Evolutionary conservation across 2,329 filamentous ascomycete species (phyloP), one percentile per base, ranked within the genome.

Genomic region (Venturia carpophila): DNA sequence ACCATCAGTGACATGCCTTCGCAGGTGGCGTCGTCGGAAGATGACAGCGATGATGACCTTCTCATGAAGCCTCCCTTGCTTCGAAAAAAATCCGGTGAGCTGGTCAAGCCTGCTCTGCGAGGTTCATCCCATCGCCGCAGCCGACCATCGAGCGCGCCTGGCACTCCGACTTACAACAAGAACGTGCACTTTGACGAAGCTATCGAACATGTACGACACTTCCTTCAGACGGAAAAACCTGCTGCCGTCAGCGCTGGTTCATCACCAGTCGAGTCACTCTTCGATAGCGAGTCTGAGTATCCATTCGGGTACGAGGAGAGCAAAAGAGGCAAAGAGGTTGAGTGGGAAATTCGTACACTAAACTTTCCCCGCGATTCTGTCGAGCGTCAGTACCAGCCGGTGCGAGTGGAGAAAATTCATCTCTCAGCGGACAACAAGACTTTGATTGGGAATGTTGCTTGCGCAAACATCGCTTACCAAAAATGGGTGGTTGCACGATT

Each of bases 131-230:
- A 91, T 69, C 85, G 93, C 17, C 52, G 52, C 15, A 41, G 39
- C 69, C 85, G 94, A 66, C 93, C 93, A 0, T 96, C 91, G 3
- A 97, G 93, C 79, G 96, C 97, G 91, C 94, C 94, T 10, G 94
- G 94, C 64, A 99, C 94, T 0, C 94, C 94, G 0, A 94, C 93
- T 10, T 97, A 93, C 74, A 89, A 89, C 70, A 58, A 99, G 76
- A 92, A 90, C 15, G 94, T 99, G n/a, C 94, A 99, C 77, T 99
- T 99, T 74, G 94, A 97, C 77, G 91, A 93, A 34, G 91, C 96
- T 73, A 85, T 97, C 47, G 94, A 97, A 77, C 93, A 97, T 71
- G 93, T 97, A 47, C 86, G 94, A 41, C 94, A 97, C 74, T 99
- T 99, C 75, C 80, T 97, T 27, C 91, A 97, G 73, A 88, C 97